Conservation (phyloP, 495 filamentous ascomycete species). For the Penicillium ochrochloron region DNA sequence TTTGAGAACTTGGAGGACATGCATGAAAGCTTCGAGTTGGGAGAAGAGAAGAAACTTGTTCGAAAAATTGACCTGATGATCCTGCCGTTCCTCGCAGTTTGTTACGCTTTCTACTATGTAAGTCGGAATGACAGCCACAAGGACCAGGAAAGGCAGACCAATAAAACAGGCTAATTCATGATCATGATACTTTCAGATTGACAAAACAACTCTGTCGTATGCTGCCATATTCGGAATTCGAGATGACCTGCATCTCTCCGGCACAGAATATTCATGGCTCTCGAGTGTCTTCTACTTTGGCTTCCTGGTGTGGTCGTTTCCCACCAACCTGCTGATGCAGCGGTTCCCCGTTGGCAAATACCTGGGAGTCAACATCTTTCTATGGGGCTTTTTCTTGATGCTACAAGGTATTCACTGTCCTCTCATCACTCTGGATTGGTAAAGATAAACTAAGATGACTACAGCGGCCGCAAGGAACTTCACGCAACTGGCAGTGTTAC, state of each 20-base stretch:
- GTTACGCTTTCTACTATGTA: constrained; percentile 59
- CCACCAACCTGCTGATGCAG: not conserved
- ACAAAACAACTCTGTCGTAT: constrained; percentile 61
- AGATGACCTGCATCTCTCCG: constrained; percentile 48
- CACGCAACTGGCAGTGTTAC: not conserved
- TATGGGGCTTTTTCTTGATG: not conserved
- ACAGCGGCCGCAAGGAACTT: not conserved
- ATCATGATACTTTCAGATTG: constrained; percentile 38
- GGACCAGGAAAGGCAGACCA: not conserved
- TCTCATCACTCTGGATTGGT: not conserved
- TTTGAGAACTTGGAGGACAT: constrained; percentile 34
- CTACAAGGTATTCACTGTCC: not conserved
- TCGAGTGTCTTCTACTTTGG: constrained; percentile 53
- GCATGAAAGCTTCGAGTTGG: constrained; percentile 42
- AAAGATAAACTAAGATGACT: not conserved
- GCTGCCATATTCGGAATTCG: constrained; percentile 61
- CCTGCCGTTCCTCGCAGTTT: constrained; percentile 48
- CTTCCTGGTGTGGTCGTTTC: not conserved
- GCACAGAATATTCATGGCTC: constrained; percentile 57
- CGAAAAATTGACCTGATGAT: constrained; percentile 52
- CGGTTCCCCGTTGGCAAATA: not conserved
- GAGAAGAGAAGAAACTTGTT: constrained; percentile 47
- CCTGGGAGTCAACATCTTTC: not conserved
- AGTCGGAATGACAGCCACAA: constrained; percentile 25
- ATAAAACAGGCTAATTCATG: not conserved